Evolutionary conservation across 1,284 basidiomycete species (phyloP), one percentile per base, ranked within the genome.

Genomic region (Porodaedalea pini): DNA sequence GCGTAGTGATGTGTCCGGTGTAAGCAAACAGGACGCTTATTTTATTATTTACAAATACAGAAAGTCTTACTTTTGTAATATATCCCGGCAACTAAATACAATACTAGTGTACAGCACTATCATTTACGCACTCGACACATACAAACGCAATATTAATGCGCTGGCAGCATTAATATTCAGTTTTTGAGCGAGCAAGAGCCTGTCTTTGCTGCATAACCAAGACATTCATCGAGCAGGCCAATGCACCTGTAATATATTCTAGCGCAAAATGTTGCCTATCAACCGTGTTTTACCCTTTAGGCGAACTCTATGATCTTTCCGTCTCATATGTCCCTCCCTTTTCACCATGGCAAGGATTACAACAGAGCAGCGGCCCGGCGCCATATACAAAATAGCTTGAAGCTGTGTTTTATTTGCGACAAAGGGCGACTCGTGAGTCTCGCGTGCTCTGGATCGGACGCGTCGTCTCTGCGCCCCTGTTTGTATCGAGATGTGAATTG

Each of bases 401-500:
- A 8, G 21, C 10, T 27, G 4, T 31, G 25, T 31, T 27, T 27
- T 27, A n/a, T 19, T 47, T 47, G 25, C 25, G 27, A 11, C n/a
- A n/a, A n/a, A 15, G 2, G 2, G 3, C 45, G 23, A n/a, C 45
- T 47, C 45, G 45, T 47, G 45, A 47, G n/a, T 27, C 45, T 47
- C 45, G 15, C 45, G 45, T 47, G 45, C 45, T 47, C 45, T 27
- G 45, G 5, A 13, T 47, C 45, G 45, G 45, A 47, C 45, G n/a
- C n/a, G n/a, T n/a, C 21, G 7, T 44, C 21, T 44, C 41, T 11
- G 41, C 41, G 25, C 1, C 45, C 45, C 45, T 47, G 45, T 27
- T 31, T 13, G n/a, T n/a, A 47, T 47, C 45, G 45, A 47, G 45
- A 47, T 47, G 45, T 11, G 13, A 11, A 3, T 47, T 47, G 45